phyloP scores from a whole-genome alignment of 2,329 filamentous ascomycete species.

The Chrysosporium queenslandicum region DNA sequence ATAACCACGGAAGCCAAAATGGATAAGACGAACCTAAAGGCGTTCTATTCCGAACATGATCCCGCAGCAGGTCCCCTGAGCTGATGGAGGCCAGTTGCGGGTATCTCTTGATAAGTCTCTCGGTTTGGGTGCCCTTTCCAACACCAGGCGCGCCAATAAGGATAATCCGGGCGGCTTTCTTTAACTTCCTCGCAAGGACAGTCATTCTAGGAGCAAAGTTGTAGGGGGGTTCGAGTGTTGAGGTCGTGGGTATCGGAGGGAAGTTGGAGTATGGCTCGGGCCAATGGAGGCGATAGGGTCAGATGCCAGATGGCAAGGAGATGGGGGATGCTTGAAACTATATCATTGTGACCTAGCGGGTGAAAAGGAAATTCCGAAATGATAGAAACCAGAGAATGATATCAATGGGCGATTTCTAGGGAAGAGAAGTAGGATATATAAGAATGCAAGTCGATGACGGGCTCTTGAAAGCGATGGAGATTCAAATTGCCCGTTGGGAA shows the following conservation, averaged over 20 bases:
- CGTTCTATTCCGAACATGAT: constrained; percentile 84
- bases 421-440: not conserved
- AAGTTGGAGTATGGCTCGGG: not conserved
- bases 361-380: not conserved
- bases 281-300: not conserved
- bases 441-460: not conserved
- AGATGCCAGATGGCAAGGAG: not conserved
- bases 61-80: constrained; percentile 81
- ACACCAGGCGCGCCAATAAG: constrained; percentile 93
- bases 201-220: constrained; percentile 9
- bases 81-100: constrained; percentile 84
- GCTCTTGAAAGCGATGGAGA: not conserved
- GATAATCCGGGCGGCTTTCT: constrained; percentile 80
- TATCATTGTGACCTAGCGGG: not conserved
- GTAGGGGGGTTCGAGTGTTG: too few relatives aligned
- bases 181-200: constrained; percentile 44
- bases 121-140: constrained; percentile 91
- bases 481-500: not conserved
- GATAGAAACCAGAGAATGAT: not conserved
- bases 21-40: constrained; percentile 55
- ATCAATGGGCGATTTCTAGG: not conserved
- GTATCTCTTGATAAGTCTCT: constrained; percentile 75
- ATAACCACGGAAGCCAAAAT: not conserved
- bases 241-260: not conserved
- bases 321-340: not conserved